phyloP scores from a whole-genome alignment of 1,284 basidiomycete species.

The Lignosus rhinocerotis region DNA sequence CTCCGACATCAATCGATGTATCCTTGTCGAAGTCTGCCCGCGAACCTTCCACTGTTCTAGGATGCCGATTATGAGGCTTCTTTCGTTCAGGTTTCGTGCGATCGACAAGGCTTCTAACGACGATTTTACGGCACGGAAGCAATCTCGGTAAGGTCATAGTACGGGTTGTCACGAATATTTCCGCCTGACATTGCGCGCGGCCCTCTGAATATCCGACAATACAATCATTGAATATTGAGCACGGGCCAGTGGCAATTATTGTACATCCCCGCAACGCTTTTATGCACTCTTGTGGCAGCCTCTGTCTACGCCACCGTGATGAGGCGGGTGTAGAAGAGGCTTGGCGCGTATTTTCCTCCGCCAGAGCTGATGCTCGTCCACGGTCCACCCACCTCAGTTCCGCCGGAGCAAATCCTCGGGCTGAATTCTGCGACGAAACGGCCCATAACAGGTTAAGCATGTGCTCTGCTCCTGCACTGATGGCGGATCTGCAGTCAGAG shows the following conservation, averaged over 20 bases:
- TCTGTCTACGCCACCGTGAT: too few relatives aligned
- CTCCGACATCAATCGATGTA: too few relatives aligned
- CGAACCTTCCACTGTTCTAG: background rate
- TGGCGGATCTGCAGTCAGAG: background rate
- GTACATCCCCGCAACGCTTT: too few relatives aligned
- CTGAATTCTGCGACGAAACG: background rate
- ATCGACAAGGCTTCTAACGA: background rate
- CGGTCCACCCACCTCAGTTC: background rate
- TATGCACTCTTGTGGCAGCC: too few relatives aligned
- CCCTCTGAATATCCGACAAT: background rate
- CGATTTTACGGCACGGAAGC: background rate
- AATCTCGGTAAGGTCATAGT: background rate
- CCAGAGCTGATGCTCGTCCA: background rate
- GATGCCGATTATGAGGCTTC: background rate
- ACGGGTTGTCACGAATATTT: background rate
- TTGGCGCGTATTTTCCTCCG: too few relatives aligned
- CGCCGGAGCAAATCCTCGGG: background rate
- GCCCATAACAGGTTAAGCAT: background rate
- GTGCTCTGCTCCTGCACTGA: background rate
- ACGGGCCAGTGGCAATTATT: too few relatives aligned
- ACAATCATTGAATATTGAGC: background rate
- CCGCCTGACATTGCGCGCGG: too few relatives aligned
- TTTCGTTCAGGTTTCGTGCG: background rate
- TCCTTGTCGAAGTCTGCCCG: background rate
- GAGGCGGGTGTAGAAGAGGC: too few relatives aligned